phyloP scores from a whole-genome alignment of 2,329 filamentous ascomycete species.

The Ramularia collo-cygni region DNA sequence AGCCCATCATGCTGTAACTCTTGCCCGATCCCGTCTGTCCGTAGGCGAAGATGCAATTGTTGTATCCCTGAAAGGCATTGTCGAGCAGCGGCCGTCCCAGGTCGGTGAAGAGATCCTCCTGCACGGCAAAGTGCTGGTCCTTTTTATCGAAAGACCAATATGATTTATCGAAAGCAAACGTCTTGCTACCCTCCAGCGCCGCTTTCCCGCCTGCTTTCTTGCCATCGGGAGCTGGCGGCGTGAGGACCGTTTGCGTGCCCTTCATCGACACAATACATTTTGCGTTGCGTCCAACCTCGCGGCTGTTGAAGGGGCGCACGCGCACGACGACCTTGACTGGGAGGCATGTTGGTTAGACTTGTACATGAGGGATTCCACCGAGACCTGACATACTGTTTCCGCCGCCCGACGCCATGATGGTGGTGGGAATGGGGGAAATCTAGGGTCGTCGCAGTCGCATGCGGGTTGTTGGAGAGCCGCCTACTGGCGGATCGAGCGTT shows the following conservation, averaged over 20 bases:
- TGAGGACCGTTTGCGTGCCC: slow-evolving; percentile 80
- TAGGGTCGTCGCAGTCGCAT: slow-evolving; percentile 5
- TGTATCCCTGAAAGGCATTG: slow-evolving; percentile 97
- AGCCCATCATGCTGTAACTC: slow-evolving; percentile 99
- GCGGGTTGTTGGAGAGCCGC: neutral
- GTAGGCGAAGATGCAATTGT: slow-evolving; percentile 99
- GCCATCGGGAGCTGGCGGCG: slow-evolving; percentile 56
- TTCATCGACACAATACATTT: slow-evolving; percentile 99
- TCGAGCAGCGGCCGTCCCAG: slow-evolving; percentile 84
- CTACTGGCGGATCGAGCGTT: neutral
- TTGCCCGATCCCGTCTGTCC: slow-evolving; percentile 98
- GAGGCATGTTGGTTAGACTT: too few relatives aligned
- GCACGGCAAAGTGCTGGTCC: slow-evolving; percentile 77
- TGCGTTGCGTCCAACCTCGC: slow-evolving; percentile 80
- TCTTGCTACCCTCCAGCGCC: slow-evolving; percentile 60
- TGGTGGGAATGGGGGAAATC: slow-evolving; percentile 1
- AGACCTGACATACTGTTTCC: slow-evolving; percentile 70
- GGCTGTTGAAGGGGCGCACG: slow-evolving; percentile 81
- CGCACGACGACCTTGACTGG: slow-evolving; percentile 86
- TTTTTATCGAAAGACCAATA: slow-evolving; percentile 95
- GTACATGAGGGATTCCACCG: too few relatives aligned
- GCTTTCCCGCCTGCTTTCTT: slow-evolving; percentile 62
- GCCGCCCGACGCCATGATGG: slow-evolving; percentile 39
- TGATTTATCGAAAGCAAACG: slow-evolving; percentile 91
- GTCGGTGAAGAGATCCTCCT: slow-evolving; percentile 82